A percentile compares a stretch with the other conserved stretches of the same genome.
Evolutionary conservation across 441 rosid species (phyloP).

Genomic region (Populus tomentosa): DNA sequence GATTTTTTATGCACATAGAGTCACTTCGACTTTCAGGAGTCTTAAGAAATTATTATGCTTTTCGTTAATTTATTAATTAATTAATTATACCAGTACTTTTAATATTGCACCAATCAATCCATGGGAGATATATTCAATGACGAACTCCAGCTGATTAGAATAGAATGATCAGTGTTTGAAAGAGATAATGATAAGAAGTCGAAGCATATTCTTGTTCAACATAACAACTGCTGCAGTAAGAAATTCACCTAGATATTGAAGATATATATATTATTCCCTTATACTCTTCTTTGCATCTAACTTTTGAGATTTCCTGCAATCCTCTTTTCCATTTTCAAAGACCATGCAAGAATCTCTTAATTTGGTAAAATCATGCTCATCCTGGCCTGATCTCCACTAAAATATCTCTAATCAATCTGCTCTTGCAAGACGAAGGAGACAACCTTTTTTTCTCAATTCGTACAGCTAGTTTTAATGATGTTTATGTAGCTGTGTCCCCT

Average conservation of each 20-base stretch:
- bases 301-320: conserved; percentile 1
- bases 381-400: neutral
- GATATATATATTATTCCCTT: neutral
- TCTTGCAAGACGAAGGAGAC: too few species aligned
- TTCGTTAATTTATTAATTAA: neutral
- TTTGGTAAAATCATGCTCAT: neutral
- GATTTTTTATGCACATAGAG: neutral
- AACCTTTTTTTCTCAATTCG: too few species aligned
- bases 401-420: neutral
- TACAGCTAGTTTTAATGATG: neutral
- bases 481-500: too few species aligned
- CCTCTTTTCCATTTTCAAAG: neutral
- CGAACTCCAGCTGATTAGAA: neutral
- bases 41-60: neutral
- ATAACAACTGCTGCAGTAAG: neutral
- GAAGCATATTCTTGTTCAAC: neutral
- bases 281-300: conserved; percentile 2
- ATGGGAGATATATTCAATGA: neutral
- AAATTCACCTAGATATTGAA: neutral
- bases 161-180: neutral
- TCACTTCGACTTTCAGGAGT: neutral
- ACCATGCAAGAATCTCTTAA: too few species aligned
- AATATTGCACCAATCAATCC: neutral
- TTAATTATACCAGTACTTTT: neutral
- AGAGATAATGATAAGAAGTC: neutral